Percentiles rank a stretch among this genome's conserved stretches.
These are phyloP conservation scores for Trypanosomatidae sp. DNA, from an alignment of 208 protist species.

Conservation along the genomic window DNA sequence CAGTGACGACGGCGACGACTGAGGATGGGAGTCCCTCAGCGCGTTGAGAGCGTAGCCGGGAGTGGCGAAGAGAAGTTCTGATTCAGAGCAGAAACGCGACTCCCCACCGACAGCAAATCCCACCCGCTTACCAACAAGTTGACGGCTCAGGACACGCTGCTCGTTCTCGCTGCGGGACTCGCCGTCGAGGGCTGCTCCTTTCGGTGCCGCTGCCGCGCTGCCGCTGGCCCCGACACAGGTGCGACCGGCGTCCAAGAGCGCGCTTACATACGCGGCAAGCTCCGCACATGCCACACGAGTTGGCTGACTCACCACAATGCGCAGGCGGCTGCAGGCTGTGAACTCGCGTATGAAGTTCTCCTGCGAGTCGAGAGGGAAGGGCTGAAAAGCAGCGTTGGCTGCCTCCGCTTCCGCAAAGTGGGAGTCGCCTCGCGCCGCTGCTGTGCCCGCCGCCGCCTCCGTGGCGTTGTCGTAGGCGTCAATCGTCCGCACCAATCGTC, in stretches of 20 bases:
- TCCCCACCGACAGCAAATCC: constrained; percentile 78
- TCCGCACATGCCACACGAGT: constrained; percentile 75
- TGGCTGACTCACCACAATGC: constrained; percentile 82
- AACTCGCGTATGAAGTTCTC: constrained; percentile 42
- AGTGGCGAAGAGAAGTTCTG: constrained; percentile 81
- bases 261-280: constrained; percentile 48
- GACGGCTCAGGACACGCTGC: not conserved
- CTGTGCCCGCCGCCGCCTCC: not conserved
- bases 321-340: constrained; percentile 42
- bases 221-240: not conserved
- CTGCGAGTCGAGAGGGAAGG: constrained; percentile 21
- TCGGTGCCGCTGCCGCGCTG: not conserved
- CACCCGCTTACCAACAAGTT: constrained; percentile 51
- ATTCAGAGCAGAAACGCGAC: constrained; percentile 37
- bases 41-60: constrained; percentile 68
- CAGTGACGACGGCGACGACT: not conserved
- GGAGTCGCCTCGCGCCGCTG: not conserved
- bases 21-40: constrained; percentile 15
- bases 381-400: not conserved
- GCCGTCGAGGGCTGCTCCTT: not conserved
- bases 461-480: constrained; percentile 13
- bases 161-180: not conserved
- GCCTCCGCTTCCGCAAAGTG: not conserved
- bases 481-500: constrained; percentile 26
- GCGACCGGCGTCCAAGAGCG: constrained; percentile 22